A percentile compares a stretch with the other conserved stretches of the same genome.
phyloP scores from a whole-genome alignment of 2,329 filamentous ascomycete species.

The Neofusicoccum sp. region DNA sequence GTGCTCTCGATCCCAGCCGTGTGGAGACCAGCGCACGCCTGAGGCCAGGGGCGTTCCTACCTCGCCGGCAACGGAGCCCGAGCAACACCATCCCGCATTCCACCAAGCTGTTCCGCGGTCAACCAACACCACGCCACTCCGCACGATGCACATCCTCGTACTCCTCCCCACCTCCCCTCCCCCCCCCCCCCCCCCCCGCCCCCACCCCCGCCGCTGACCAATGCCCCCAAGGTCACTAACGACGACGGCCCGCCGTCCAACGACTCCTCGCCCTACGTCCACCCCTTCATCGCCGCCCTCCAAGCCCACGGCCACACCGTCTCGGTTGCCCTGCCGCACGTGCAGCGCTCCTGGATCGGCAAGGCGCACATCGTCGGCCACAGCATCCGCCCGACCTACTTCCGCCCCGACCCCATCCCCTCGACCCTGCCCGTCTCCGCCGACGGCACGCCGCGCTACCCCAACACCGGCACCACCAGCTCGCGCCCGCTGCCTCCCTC shows the following conservation, averaged over 20 bases:
- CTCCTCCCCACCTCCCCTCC: slow-evolving; percentile 18
- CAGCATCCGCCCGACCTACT: slow-evolving; percentile 80
- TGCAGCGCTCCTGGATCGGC: slow-evolving; percentile 95
- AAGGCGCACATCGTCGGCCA: slow-evolving; percentile 96
- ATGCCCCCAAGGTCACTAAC: slow-evolving; percentile 44
- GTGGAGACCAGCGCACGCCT: not conserved
- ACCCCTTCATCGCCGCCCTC: slow-evolving; percentile 46
- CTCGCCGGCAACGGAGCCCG: not conserved
- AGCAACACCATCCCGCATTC: not conserved
- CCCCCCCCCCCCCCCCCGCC: slow-evolving; percentile 1
- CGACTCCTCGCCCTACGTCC: slow-evolving; percentile 50
- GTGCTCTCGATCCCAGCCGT: no score
- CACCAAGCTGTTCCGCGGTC: not conserved
- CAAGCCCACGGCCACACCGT: slow-evolving; percentile 74
- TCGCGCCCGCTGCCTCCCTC: slow-evolving; percentile 30
- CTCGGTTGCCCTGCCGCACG: slow-evolving; percentile 85
- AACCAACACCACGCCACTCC: slow-evolving; percentile 3
- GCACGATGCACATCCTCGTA: slow-evolving; percentile 41
- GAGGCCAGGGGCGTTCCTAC: not conserved
- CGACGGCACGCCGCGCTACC: slow-evolving; percentile 29
- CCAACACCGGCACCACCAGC: slow-evolving; percentile 39
- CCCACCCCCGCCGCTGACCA: not conserved
- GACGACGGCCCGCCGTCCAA: slow-evolving; percentile 53
- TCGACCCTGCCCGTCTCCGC: slow-evolving; percentile 20
- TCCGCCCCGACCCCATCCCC: slow-evolving; percentile 61